Conservation (phyloP, 2,329 filamentous ascomycete species). For the Alternaria postmessia region DNA sequence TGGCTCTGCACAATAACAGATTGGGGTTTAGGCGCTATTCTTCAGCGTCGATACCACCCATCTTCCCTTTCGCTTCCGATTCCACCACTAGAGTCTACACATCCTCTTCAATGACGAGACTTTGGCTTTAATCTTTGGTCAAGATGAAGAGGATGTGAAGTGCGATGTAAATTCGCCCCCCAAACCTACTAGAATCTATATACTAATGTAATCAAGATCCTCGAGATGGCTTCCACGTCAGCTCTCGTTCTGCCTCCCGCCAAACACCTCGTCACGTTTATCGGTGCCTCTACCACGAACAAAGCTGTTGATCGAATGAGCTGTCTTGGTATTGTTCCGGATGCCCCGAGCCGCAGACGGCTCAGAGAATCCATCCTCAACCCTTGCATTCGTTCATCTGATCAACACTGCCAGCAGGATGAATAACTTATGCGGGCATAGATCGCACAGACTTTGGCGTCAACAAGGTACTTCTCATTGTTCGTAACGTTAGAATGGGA, state of each 20-base stretch:
- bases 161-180: not conserved
- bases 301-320: not conserved
- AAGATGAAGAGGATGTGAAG: not conserved
- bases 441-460: not conserved
- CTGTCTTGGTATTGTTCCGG: not conserved
- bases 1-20: not conserved
- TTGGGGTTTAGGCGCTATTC: not conserved
- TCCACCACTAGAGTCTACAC: not conserved
- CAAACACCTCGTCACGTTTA: not conserved
- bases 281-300: not conserved
- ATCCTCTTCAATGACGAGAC: not conserved
- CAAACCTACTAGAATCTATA: no score
- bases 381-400: not conserved
- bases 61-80: not conserved
- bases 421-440: not conserved
- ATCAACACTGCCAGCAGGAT: not conserved
- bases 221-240: not conserved
- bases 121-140: not conserved
- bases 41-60: not conserved
- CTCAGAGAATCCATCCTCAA: not conserved
- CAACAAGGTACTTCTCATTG: not conserved
- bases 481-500: no score
- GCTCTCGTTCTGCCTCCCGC: not conserved
- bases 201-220: not conserved
- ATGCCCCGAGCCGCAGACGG: not conserved